Evolutionary conservation across 2,329 filamentous ascomycete genomes (phyloP).

Genomic region (Monascus ruber): DNA sequence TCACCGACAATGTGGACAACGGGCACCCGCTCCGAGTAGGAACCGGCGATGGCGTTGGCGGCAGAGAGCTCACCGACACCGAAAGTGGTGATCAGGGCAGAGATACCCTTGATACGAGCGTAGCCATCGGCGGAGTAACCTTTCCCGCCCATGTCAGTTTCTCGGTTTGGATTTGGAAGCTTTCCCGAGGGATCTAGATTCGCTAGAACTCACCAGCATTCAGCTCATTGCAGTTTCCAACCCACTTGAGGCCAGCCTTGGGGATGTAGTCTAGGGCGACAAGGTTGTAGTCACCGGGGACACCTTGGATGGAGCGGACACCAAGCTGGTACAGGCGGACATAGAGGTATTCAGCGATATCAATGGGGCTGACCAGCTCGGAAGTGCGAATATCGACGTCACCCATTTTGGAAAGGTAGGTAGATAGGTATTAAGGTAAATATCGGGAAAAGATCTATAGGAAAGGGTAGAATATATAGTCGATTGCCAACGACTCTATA

Average conservation of each 20-base stretch:
- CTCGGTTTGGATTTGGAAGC: too few species aligned
- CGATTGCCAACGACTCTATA: too few species aligned
- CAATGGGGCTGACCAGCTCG: too few species aligned
- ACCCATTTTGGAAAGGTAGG: too few species aligned
- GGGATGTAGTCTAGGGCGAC: constrained; percentile 56
- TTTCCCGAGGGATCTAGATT: too few species aligned
- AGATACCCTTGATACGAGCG: constrained; percentile 57
- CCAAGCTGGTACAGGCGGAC: constrained; percentile 52
- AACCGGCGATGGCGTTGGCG: constrained; percentile 62
- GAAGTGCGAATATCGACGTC: too few species aligned
- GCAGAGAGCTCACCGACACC: constrained; percentile 60
- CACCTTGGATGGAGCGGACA: constrained; percentile 53
- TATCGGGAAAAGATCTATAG: too few species aligned
- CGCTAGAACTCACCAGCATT: constrained; percentile 38
- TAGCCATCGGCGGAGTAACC: constrained; percentile 68
- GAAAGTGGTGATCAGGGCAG: constrained; percentile 60
- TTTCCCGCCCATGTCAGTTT: too few species aligned
- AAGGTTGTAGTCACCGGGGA: constrained; percentile 65
- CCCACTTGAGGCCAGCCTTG: constrained; percentile 49
- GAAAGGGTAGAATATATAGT: too few species aligned
- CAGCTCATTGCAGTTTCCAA: constrained; percentile 58
- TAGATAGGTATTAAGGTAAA: too few species aligned
- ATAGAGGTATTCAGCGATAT: constrained; percentile 47
- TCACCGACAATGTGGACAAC: constrained; percentile 51
- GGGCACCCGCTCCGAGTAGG: constrained; percentile 60